A percentile compares a stretch with the other conserved stretches of the same genome.
Evolutionary conservation across 495 filamentous ascomycete genomes (phyloP).

Genomic region (Neurospora sp.): DNA sequence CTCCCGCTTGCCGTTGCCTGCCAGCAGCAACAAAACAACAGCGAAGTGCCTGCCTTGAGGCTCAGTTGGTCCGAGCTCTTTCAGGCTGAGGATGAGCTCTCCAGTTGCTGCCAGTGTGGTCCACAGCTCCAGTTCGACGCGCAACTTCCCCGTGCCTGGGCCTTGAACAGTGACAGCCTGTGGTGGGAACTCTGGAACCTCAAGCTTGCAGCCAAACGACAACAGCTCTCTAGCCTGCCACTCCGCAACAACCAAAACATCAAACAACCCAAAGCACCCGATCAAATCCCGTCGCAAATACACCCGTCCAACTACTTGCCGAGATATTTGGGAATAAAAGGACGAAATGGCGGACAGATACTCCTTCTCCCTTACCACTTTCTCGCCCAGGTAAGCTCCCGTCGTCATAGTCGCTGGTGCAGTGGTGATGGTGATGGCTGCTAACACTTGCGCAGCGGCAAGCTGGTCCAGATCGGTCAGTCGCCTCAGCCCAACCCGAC

Average conservation of each 20-base stretch:
- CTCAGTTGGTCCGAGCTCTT: constrained; percentile 21
- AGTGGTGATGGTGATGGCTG: constrained; percentile 7
- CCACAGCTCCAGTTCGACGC: constrained; percentile 18
- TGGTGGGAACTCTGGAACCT: constrained; percentile 12
- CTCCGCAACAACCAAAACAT: constrained; percentile 1
- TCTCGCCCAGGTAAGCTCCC: constrained; percentile 86
- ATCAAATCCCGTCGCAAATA: neutral
- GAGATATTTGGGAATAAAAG: neutral
- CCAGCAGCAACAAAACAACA: neutral
- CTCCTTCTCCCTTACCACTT: constrained; percentile 98
- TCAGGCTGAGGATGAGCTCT: constrained; percentile 11
- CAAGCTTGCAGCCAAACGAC: constrained; percentile 9
- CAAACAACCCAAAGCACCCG: neutral
- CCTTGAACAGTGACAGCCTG: constrained; percentile 6
- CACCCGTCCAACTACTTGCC: neutral
- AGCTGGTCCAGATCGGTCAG: constrained; percentile 78
- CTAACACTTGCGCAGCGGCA: constrained; percentile 63
- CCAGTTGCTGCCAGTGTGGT: constrained; percentile 3
- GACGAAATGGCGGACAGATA: constrained; percentile 90
- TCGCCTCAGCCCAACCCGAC: constrained; percentile 1
- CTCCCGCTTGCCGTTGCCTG: neutral
- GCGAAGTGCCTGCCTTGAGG: neutral
- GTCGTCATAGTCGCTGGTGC: constrained; percentile 6
- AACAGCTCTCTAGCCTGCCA: constrained; percentile 7
- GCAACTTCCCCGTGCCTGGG: constrained; percentile 25